A percentile compares a stretch with the other conserved stretches of the same genome.
Conservation (phyloP, 169 alveolate genomes). For the Babesia divergens region DNA sequence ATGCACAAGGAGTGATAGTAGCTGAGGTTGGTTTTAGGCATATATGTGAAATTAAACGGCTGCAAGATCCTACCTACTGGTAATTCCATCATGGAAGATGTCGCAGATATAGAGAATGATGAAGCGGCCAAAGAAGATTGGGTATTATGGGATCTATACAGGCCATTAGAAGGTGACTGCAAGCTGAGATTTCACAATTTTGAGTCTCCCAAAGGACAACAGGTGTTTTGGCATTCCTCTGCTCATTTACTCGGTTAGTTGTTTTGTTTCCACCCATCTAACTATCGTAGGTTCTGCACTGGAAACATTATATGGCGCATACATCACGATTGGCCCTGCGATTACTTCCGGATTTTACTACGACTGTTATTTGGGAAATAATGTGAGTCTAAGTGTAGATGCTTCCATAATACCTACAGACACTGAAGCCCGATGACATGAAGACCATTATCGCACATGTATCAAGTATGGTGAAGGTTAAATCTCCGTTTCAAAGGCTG, state of each 20-base stretch:
- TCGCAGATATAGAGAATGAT: constrained; percentile 52
- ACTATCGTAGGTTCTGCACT: constrained; percentile 83
- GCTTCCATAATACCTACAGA: constrained; percentile 34
- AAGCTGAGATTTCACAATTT: constrained; percentile 85
- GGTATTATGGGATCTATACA: constrained; percentile 92
- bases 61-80: constrained; percentile 1
- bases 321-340: constrained; percentile 96
- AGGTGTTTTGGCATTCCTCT: constrained; percentile 97
- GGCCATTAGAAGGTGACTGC: constrained; percentile 97
- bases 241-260: constrained; percentile 92
- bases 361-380: constrained; percentile 94
- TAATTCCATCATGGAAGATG: not conserved
- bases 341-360: constrained; percentile 95
- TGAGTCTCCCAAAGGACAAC: constrained; percentile 92
- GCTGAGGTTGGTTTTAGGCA: constrained; percentile 32
- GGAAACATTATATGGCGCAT: constrained; percentile 94
- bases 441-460: constrained; percentile 53
- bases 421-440: constrained; percentile 66
- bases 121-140: constrained; percentile 37
- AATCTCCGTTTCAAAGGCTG: constrained; percentile 91
- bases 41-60: not conserved
- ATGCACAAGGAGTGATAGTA: constrained; percentile 34
- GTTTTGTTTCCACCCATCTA: not conserved
- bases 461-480: constrained; percentile 73
- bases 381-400: constrained; percentile 25